phyloP scores from a whole-genome alignment of 257 asterid species.

The Apocynum venetum region DNA sequence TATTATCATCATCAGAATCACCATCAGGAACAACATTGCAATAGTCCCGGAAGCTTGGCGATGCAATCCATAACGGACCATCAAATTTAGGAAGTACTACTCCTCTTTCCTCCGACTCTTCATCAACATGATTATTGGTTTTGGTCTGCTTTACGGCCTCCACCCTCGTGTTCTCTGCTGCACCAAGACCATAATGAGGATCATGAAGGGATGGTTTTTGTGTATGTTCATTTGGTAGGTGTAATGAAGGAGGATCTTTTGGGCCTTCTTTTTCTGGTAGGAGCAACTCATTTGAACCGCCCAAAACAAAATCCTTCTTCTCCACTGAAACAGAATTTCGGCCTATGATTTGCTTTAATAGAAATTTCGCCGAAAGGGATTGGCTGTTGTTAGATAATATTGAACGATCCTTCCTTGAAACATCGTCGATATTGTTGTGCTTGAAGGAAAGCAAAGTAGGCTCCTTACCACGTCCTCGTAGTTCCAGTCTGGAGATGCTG shows the following conservation, averaged over 20 bases:
- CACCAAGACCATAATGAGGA: neutral
- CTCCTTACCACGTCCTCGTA: neutral
- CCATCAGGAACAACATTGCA: neutral
- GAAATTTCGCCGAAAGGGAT: neutral
- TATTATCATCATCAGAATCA: constrained; percentile 2
- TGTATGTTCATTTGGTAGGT: neutral
- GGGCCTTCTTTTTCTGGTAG: neutral
- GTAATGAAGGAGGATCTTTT: neutral
- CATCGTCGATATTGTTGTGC: neutral
- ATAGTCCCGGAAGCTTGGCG: constrained; percentile 18
- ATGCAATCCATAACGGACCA: neutral
- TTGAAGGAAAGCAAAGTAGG: neutral
- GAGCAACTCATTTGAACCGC: neutral
- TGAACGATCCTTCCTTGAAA: neutral
- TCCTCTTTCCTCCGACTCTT: neutral
- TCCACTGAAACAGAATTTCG: neutral
- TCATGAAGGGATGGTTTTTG: no score
- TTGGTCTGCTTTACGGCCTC: neutral
- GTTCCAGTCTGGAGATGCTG: neutral
- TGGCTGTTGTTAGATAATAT: constrained; percentile 1
- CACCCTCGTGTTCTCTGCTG: neutral
- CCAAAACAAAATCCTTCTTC: neutral
- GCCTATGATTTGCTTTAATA: neutral
- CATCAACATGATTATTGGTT: neutral
- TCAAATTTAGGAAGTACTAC: constrained; percentile 2